Percentiles rank a stretch among this genome's conserved stretches.
These are phyloP conservation scores for Aureobasidium sp. DNA, from an alignment of 2,329 filamentous ascomycete genomes.

Conservation along the genomic window DNA sequence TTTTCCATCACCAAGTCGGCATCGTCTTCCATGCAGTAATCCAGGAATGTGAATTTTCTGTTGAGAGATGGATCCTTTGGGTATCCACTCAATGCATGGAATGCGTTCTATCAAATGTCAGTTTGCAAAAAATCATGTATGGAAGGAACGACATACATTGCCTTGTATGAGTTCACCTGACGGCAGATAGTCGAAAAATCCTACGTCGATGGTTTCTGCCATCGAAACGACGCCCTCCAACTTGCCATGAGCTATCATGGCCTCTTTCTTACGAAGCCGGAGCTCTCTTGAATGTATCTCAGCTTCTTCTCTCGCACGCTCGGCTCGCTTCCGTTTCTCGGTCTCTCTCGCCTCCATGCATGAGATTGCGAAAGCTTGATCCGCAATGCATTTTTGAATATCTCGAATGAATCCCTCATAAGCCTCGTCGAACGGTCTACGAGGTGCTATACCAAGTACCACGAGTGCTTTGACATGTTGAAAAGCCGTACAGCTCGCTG, in stretches of 20 bases:
- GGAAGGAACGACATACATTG: neutral
- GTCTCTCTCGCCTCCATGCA: neutral
- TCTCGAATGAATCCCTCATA: conserved; percentile 13
- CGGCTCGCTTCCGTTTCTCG: neutral
- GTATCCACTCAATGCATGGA: neutral
- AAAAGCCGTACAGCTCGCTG: neutral
- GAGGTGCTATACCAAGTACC: conserved; percentile 18
- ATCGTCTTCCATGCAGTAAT: neutral
- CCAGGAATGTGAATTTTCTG: neutral
- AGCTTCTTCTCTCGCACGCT: neutral
- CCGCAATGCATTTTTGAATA: neutral
- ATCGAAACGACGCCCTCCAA: neutral
- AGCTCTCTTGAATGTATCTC: neutral
- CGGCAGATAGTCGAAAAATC: neutral
- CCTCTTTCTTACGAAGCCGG: neutral
- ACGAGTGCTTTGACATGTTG: neutral
- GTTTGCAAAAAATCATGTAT: neutral
- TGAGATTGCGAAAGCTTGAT: neutral
- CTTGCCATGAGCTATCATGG: neutral
- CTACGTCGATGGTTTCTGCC: neutral
- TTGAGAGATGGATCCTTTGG: neutral
- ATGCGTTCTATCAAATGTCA: neutral
- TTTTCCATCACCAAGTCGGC: neutral
- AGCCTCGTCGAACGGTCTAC: conserved; percentile 15
- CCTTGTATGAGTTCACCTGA: neutral